These are phyloP conservation scores for Peniophora sp. DNA, from an alignment of 1,284 basidiomycete species.

Conservation along the genomic window DNA sequence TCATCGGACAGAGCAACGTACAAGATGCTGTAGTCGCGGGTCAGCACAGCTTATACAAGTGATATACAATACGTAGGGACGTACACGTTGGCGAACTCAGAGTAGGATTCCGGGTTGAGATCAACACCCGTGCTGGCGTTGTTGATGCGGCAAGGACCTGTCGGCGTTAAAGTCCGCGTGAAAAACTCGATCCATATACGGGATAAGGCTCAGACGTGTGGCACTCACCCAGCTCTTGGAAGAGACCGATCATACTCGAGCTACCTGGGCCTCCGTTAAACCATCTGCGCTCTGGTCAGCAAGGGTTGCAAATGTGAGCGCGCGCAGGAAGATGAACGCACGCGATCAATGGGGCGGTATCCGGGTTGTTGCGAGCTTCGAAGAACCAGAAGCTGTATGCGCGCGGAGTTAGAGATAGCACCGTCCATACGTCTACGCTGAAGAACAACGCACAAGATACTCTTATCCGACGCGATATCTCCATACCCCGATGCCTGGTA, in stretches of 20 bases:
- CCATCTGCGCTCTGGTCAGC: background rate
- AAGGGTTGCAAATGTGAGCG: background rate
- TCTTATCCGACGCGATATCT: conserved; percentile 42
- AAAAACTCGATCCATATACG: too few species aligned
- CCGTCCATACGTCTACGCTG: conserved; percentile 6
- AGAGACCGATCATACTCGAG: conserved; percentile 60
- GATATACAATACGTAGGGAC: conserved; percentile 1
- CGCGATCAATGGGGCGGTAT: conserved; percentile 48
- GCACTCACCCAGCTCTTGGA: conserved; percentile 59
- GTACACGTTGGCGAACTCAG: conserved; percentile 49
- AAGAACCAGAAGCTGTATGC: conserved; percentile 60
- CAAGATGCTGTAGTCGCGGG: too few species aligned
- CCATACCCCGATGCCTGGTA: conserved; percentile 57
- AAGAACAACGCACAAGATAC: conserved; percentile 37
- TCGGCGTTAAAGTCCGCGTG: too few species aligned
- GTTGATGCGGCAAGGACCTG: conserved; percentile 46
- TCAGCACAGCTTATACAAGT: background rate
- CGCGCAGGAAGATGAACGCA: conserved; percentile 59
- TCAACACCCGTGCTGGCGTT: conserved; percentile 45
- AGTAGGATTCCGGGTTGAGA: conserved; percentile 59
- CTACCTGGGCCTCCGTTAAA: conserved; percentile 41
- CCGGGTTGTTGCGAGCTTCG: conserved; percentile 47
- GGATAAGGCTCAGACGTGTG: too few species aligned
- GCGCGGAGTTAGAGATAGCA: conserved; percentile 1
- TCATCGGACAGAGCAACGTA: too few species aligned